phyloP scores from a whole-genome alignment of 352 stramenopile genomes.

The Globisporangium solare region DNA sequence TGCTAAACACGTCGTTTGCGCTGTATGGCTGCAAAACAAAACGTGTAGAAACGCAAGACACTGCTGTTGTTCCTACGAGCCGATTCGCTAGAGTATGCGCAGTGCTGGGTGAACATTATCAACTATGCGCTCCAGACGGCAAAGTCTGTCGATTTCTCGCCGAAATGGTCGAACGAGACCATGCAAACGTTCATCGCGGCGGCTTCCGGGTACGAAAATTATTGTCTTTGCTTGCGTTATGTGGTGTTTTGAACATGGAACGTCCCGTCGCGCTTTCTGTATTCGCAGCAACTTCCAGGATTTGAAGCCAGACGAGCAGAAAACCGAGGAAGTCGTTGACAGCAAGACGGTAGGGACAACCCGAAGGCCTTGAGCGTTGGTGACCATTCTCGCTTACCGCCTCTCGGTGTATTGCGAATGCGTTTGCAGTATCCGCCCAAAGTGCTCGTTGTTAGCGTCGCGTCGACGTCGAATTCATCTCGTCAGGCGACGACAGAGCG shows the following conservation, averaged over 20 bases:
- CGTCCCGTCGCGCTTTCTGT: too few relatives aligned
- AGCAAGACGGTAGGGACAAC: slow-evolving; percentile 2
- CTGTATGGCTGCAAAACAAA: background rate
- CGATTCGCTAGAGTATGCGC: slow-evolving; percentile 65
- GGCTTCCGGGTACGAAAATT: slow-evolving; percentile 41
- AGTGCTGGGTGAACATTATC: slow-evolving; percentile 71
- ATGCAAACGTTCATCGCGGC: slow-evolving; percentile 70
- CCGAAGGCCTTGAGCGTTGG: background rate
- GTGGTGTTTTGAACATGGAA: background rate
- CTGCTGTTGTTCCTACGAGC: slow-evolving; percentile 77
- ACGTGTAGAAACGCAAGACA: slow-evolving; percentile 62
- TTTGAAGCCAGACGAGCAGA: slow-evolving; percentile 4
- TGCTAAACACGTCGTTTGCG: background rate
- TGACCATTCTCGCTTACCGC: background rate
- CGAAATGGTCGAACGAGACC: slow-evolving; percentile 61
- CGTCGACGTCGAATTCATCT: slow-evolving; percentile 23
- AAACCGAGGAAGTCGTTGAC: slow-evolving; percentile 4
- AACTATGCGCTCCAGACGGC: slow-evolving; percentile 73
- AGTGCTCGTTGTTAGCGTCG: slow-evolving; percentile 61
- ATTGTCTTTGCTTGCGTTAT: background rate
- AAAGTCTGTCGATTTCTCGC: slow-evolving; percentile 58
- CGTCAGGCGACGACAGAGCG: slow-evolving; percentile 31
- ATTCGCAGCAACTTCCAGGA: slow-evolving; percentile 18
- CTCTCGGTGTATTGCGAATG: background rate
- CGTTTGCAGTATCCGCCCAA: slow-evolving; percentile 24